phyloP scores from a whole-genome alignment of 164 flowering plant genomes.

The Cinnamomum chago region DNA sequence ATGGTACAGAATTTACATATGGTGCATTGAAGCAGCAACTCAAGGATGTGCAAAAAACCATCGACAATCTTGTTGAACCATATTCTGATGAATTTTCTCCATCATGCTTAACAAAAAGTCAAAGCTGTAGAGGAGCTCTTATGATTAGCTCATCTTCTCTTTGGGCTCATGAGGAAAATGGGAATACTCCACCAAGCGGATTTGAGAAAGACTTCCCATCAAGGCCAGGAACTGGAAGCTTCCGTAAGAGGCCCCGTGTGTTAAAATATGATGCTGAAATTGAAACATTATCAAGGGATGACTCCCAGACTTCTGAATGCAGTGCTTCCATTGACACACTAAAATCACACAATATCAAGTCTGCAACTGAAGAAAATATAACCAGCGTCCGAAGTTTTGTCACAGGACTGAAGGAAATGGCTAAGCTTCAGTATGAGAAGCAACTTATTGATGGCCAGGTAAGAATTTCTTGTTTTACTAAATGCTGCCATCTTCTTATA shows the following conservation, averaged over 20 bases:
- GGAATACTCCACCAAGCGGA: constrained; percentile 36
- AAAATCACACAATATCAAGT: constrained; percentile 18
- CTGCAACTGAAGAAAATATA: constrained; percentile 56
- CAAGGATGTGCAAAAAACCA: constrained; percentile 34
- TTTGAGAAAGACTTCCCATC: constrained; percentile 37
- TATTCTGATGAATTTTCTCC: constrained; percentile 37
- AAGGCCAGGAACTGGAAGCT: constrained; percentile 27
- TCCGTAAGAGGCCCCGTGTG: constrained; percentile 22
- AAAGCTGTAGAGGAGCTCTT: constrained; percentile 51
- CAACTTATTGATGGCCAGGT: constrained; percentile 59
- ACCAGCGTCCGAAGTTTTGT: constrained; percentile 75
- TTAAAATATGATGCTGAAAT: constrained; percentile 21
- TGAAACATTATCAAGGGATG: constrained; percentile 25
- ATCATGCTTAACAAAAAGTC: constrained; percentile 39
- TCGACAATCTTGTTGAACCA: constrained; percentile 26
- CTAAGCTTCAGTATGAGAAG: constrained; percentile 54
- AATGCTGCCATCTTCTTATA: not conserved
- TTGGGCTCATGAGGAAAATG: constrained; percentile 22
- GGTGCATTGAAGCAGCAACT: constrained; percentile 34
- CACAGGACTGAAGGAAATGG: constrained; percentile 77
- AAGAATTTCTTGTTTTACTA: constrained; percentile 2
- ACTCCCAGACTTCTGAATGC: constrained; percentile 32
- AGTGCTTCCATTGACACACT: constrained; percentile 20
- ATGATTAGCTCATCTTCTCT: constrained; percentile 20
- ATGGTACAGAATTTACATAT: constrained; percentile 12